phyloP scores from a whole-genome alignment of 2,329 filamentous ascomycete genomes.

The Trichophyton equinum region DNA sequence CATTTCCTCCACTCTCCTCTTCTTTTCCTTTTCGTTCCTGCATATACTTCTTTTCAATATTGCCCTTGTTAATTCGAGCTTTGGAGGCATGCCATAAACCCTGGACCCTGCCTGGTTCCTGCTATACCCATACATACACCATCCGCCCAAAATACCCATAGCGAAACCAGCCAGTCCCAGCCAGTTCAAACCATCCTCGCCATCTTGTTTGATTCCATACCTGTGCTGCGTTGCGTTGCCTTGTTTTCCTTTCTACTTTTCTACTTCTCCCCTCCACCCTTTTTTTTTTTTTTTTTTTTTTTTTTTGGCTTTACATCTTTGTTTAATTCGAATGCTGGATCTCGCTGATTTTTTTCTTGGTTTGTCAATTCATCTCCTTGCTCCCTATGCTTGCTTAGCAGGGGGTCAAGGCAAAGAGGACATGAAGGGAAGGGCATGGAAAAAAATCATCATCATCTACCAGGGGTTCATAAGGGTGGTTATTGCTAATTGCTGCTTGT shows the following conservation, averaged over 20 bases:
- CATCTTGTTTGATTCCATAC: background rate
- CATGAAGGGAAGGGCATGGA: background rate
- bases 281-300: background rate
- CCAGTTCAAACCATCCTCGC: background rate
- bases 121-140: background rate
- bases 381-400: background rate
- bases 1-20: background rate
- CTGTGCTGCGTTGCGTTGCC: background rate
- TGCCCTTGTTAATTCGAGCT: background rate
- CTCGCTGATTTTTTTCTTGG: background rate
- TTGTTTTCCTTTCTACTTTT: background rate
- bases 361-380: background rate
- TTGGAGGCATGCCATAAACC: background rate
- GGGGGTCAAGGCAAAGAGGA: background rate
- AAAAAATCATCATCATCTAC: background rate
- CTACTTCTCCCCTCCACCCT: background rate
- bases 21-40: background rate
- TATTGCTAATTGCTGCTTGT: background rate
- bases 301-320: background rate
- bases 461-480: background rate
- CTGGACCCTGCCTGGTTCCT: background rate
- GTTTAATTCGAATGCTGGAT: constrained; percentile 1
- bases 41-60: constrained; percentile 4
- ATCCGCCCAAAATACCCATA: background rate
- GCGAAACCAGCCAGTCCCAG: background rate